Base-by-base conservation (phyloP, 2,329 filamentous ascomycete species). In the Chrysosporium queenslandicum region DNA sequence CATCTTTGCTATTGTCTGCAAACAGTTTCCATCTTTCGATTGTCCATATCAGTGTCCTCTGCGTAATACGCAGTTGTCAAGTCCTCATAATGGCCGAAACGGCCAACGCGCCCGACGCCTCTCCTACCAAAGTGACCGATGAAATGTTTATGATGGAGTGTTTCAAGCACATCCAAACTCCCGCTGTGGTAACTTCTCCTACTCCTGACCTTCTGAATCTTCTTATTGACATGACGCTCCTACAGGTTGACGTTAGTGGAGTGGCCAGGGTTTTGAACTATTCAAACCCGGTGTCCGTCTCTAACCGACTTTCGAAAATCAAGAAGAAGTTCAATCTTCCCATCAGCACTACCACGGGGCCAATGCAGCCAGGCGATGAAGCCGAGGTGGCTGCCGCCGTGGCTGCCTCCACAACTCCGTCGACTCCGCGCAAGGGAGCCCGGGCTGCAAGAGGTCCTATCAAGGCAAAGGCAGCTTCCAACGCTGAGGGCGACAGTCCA, bases 61-160 rank as follows among this genome's bases (percentile, higher is more conserved):
- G 7, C 32, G 14, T 3, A 34, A n/a, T 11, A 6, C 7, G 4
- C 11, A 9, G 32, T 34, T 14, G 14, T 4, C 32, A 34, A 34
- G 12, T n/a, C 29, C 34, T 21, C 7, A 49, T 29, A 4, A 58
- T 58, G 56, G 55, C 53, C 25, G 55, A 57, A 5, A 41, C 1
- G 18, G 20, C n/a, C 6, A 37, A 6, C 7, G 16, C n/a, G 11
- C 41, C 41, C 40, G 48, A 56, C 14, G 1, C 25, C 2, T 29
- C 25, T 6, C 14, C 40, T 23, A 30, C 47, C 4, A 50, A 46
- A 21, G 20, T 16, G 2, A 42, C 23, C 23, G 54, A 65, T 41
- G 55, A 52, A 2, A 39, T 50, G 4, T 66, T 65, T 41, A 54
- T 64, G 51, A 53, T 64, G 21, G 62, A 61, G 40, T 66, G 63